Conservation (phyloP, 805 yeast genomes). For the Yamadazyma ubonensis region DNA sequence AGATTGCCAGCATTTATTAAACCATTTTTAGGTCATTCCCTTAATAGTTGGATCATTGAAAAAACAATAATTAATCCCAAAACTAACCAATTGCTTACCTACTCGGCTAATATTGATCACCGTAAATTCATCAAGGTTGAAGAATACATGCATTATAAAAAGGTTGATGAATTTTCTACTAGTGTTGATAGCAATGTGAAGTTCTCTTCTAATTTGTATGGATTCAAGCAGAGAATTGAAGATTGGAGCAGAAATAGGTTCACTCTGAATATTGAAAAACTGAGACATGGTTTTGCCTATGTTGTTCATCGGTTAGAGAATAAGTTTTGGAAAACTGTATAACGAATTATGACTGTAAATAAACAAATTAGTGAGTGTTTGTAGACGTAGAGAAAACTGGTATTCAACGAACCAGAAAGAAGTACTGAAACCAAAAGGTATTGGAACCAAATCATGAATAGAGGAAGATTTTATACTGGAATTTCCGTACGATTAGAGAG, state of each 20-base stretch:
- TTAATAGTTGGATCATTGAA: slow-evolving; percentile 82
- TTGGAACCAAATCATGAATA: no score
- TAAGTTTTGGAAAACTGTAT: background rate
- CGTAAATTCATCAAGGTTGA: slow-evolving; percentile 73
- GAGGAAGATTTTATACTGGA: no score
- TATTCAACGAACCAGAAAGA: no score
- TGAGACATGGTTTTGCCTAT: slow-evolving; percentile 69
- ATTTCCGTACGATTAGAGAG: no score
- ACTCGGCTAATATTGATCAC: slow-evolving; percentile 83
- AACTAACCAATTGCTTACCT: slow-evolving; percentile 55
- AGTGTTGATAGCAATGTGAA: slow-evolving; percentile 59
- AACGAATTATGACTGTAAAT: background rate
- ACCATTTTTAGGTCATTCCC: slow-evolving; percentile 68
- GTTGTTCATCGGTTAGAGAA: slow-evolving; percentile 62
- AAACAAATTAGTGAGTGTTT: background rate
- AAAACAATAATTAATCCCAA: slow-evolving; percentile 69
- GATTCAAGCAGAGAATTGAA: slow-evolving; percentile 74
- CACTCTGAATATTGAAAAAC: slow-evolving; percentile 60
- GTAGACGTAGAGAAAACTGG: background rate
- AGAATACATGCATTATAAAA: slow-evolving; percentile 63
- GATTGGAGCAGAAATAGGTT: slow-evolving; percentile 75
- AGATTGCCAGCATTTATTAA: slow-evolving; percentile 75
- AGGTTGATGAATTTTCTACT: slow-evolving; percentile 35
- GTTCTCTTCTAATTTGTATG: slow-evolving; percentile 67
- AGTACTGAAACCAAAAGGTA: no score